Base-by-base conservation (phyloP, 2,329 filamentous ascomycete genomes). In the Stagonosporopsis rhizophila region DNA sequence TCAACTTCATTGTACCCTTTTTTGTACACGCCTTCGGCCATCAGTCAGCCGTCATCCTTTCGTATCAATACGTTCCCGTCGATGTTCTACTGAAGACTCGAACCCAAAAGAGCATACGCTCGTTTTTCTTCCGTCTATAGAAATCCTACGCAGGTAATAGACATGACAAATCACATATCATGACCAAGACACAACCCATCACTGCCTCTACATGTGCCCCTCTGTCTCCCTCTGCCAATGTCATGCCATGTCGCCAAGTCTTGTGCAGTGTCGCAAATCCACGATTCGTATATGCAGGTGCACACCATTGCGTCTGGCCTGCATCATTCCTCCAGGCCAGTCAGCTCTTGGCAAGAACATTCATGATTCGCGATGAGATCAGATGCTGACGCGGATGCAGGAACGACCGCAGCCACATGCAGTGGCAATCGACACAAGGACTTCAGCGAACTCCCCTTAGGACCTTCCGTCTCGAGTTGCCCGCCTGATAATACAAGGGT, bases 131-230 rank as follows among this genome's bases (percentile, higher is more conserved):
- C 37, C 19, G 47, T 56, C 53, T 56, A 56, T 56, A 52, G 53
- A 56, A 56, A 56, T 38, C 53, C 53, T 56, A 56, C 20, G 25
- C 25, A 51, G 53, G 53, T 56, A 17, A 47, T 56, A 39, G 53
- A 56, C 42, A 51, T 14, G 2, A 38, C 30, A 47, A 44, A 42
- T 23, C 12, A 47, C 27, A 30, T 4, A 28, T 23, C 15, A 38
- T 40, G n/a, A 11, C 22, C 5, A 39, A 23, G 15, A 6, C 32
- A 35, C 19, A 12, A 35, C 15, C 37, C 9, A 6, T 22, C 4
- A 15, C 22, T 15, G 6, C 20, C 28, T 30, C 28, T 34, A 25
- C 23, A 23, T n/a, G n/a, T 47, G 25, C 22, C 46, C 12, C 15
- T 39, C 32, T 12, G 44, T 3, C 12, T 25, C 14, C 6, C 15